phyloP scores from a whole-genome alignment of 1,139 yeast species.

The Candida sojae region DNA sequence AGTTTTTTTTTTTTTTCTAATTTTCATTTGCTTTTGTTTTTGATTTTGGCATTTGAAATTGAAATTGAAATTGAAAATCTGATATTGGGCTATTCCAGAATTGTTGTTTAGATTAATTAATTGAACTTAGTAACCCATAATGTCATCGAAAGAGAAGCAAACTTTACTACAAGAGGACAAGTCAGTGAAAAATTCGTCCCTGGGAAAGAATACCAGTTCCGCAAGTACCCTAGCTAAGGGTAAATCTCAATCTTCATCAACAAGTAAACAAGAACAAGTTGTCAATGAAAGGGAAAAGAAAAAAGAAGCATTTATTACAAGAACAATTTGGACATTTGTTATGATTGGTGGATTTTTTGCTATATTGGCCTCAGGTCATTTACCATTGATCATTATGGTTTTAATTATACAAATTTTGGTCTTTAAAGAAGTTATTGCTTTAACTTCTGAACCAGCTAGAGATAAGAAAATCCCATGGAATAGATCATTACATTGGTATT shows the following conservation, averaged over 20 bases:
- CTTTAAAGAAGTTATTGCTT: conserved; percentile 87
- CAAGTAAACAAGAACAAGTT: conserved; percentile 6
- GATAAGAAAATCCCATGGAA: conserved; percentile 84
- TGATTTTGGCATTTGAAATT: neutral
- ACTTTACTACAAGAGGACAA: conserved; percentile 1
- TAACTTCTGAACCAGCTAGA: conserved; percentile 81
- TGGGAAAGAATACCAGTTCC: neutral
- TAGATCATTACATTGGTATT: conserved; percentile 87
- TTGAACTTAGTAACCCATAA: neutral
- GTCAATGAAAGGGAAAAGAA: conserved; percentile 52
- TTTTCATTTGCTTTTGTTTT: neutral
- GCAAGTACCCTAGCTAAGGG: neutral
- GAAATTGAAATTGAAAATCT: too few relatives aligned
- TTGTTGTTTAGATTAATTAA: neutral
- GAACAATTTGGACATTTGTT: conserved; percentile 94
- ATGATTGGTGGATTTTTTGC: conserved; percentile 79
- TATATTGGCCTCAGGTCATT: conserved; percentile 83
- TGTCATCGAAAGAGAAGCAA: neutral
- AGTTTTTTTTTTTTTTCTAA: neutral
- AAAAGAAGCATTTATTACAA: conserved; percentile 78
- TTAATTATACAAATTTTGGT: conserved; percentile 76
- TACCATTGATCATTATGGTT: conserved; percentile 73
- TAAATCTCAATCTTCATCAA: neutral
- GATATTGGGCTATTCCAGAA: too few relatives aligned
- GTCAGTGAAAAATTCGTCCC: neutral